Base-by-base conservation (phyloP, 1,284 basidiomycete species). In the Cryptococcus jaspeensis region DNA sequence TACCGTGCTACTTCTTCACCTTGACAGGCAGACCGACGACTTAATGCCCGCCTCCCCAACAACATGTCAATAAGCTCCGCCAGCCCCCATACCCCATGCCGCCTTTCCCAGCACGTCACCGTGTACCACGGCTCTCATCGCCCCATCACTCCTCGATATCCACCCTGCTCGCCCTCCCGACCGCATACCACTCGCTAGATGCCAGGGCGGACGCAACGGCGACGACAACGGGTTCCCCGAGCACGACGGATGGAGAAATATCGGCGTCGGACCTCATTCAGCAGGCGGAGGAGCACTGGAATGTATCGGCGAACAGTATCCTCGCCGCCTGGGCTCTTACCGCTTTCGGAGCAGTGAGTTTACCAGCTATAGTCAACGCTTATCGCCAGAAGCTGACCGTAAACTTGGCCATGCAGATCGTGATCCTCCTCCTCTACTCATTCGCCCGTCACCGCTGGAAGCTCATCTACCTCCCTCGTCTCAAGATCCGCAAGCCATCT, bases 211-310 rank as follows among this genome's bases (percentile, higher is more conserved):
- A 43, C 20, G 18, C 18, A 20, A 23, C 41, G 39, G 39, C 16
- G 18, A 43, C 41, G 18, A 20, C 45, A 32, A 6, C 25, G 15
- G 23, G 15, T 9, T 22, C 43, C 43, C 20, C 47, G 35, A 49
- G 47, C 32, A 22, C 52, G 0, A 55, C 41, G 7, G 41, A 37
- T n/a, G 45, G 38, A 22, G 62, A 57, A 3, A 49, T 67, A 6
- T 51, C 63, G 1, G 58, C 66, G 2, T 58, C 56, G 32, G 59
- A 62, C 42, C 47, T 68, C 0, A 63, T 68, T 23, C 28, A 58
- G 18, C 42, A 64, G 43, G 63, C 61, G 3, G 61, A 68, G 36
- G 52, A 63, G 37, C 66, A 66, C 46, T 68, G 61, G 61, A 66
- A 63, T 38, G 66, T 68, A 16, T 64, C 63, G 8, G 66, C 64